Conservation (phyloP, 2,329 filamentous ascomycete species). For the Bipolaris oryzae region DNA sequence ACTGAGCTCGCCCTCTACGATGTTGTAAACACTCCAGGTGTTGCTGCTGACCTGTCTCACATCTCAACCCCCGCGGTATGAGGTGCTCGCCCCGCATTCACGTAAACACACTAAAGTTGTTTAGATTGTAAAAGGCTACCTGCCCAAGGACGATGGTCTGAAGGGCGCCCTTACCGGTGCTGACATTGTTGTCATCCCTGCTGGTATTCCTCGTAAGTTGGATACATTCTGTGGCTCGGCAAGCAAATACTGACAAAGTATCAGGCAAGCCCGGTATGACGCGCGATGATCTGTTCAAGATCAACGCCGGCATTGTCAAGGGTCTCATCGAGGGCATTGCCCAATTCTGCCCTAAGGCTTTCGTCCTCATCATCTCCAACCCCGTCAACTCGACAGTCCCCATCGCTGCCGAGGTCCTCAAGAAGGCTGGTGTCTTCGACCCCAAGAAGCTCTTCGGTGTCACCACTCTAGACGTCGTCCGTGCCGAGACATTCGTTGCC, state of each 20-base stretch:
- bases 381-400: conserved; percentile 99
- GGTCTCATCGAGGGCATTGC: conserved; percentile 88
- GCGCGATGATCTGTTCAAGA: conserved; percentile 99
- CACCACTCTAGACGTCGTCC: conserved; percentile 97
- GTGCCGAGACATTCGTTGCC: conserved; percentile 94
- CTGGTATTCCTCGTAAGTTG: conserved; percentile 86
- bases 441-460: conserved; percentile 96
- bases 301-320: conserved; percentile 98
- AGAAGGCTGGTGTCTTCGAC: conserved; percentile 91
- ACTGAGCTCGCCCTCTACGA: conserved; percentile 96
- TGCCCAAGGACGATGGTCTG: conserved; percentile 82
- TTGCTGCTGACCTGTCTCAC: conserved; percentile 94
- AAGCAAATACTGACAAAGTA: conserved; percentile 23
- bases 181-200: conserved; percentile 95
- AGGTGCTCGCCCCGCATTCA: conserved; percentile 14
- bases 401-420: conserved; percentile 95
- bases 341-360: conserved; percentile 89
- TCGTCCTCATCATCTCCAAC: conserved; percentile 97
- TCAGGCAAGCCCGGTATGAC: conserved; percentile 98
- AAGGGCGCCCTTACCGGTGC: conserved; percentile 89
- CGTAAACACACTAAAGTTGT: conserved; percentile 22
- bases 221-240: background rate
- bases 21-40: conserved; percentile 98
- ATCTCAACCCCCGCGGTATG: conserved; percentile 87
- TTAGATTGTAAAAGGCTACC: conserved; percentile 81